Conservation (phyloP, 805 yeast genomes). For the Saturnispora sekii region DNA sequence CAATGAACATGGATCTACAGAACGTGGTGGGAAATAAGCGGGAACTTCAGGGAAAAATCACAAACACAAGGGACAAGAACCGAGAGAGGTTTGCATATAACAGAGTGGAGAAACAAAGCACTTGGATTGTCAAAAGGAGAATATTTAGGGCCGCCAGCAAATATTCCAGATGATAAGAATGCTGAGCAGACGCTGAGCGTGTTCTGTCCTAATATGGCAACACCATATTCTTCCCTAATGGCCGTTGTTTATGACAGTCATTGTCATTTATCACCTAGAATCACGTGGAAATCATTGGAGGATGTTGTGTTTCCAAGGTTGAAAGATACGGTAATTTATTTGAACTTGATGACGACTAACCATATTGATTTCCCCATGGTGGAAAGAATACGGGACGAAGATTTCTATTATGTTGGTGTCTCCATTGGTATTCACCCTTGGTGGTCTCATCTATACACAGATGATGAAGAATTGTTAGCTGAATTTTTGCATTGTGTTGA, state of each 20-base stretch:
- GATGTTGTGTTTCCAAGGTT: conserved; percentile 4
- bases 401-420: conserved; percentile 25
- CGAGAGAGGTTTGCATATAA: neutral
- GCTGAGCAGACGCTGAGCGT: neutral
- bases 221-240: too few species aligned
- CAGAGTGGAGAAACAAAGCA: neutral
- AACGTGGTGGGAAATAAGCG: neutral
- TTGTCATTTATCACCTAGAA: conserved; percentile 29
- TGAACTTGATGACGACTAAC: conserved; percentile 41
- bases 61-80: conserved; percentile 1
- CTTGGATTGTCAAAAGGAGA: conserved; percentile 3
- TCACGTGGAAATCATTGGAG: conserved; percentile 5
- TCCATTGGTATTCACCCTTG: conserved; percentile 86
- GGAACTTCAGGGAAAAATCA: neutral
- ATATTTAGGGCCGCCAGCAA: neutral
- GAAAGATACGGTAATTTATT: neutral
- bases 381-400: conserved; percentile 10
- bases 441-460: conserved; percentile 61
- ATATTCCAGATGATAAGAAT: neutral
- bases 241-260: conserved; percentile 28
- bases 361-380: conserved; percentile 28
- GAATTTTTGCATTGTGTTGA: neutral
- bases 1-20: neutral
- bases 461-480: conserved; percentile 12
- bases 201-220: neutral